Evolutionary conservation across 345 rosid genomes (phyloP).

Genomic region (Gossypium ekmanianum): DNA sequence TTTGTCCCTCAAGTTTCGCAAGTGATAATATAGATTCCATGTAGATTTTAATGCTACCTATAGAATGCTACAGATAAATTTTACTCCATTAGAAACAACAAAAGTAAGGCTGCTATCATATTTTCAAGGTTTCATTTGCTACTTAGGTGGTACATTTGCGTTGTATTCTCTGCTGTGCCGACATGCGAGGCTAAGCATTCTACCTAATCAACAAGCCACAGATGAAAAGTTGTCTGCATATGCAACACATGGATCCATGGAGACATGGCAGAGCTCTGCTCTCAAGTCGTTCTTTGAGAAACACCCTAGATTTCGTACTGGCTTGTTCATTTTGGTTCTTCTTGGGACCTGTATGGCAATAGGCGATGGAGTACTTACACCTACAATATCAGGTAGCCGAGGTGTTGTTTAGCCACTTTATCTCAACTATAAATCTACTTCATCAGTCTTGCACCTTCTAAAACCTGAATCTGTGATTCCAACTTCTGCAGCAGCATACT

Average conservation of each 20-base stretch:
- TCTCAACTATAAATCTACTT: not conserved
- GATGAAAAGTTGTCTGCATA: conserved; percentile 71
- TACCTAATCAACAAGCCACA: conserved; percentile 79
- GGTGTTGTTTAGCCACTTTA: not conserved
- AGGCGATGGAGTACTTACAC: conserved; percentile 75
- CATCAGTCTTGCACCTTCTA: not conserved
- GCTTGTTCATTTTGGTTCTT: conserved; percentile 58
- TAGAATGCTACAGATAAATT: not conserved
- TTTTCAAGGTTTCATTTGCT: conserved; percentile 21
- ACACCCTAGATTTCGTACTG: conserved; percentile 43
- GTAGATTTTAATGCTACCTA: not conserved
- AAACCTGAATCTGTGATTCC: not conserved
- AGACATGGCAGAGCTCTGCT: conserved; percentile 46
- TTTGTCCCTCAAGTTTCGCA: not conserved
- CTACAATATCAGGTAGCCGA: conserved; percentile 72
- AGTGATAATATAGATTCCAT: not conserved
- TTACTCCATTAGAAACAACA: not conserved
- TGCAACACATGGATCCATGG: conserved; percentile 42
- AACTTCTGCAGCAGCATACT: too few species aligned
- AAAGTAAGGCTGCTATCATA: conserved; percentile 22
- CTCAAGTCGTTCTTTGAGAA: conserved; percentile 58
- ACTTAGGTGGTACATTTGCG: conserved; percentile 86
- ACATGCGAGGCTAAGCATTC: conserved; percentile 58
- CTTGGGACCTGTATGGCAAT: conserved; percentile 78
- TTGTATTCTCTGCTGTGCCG: conserved; percentile 86